Base-by-base conservation (phyloP, 2,329 filamentous ascomycete species). In the Kalaharituber pfeilii region DNA sequence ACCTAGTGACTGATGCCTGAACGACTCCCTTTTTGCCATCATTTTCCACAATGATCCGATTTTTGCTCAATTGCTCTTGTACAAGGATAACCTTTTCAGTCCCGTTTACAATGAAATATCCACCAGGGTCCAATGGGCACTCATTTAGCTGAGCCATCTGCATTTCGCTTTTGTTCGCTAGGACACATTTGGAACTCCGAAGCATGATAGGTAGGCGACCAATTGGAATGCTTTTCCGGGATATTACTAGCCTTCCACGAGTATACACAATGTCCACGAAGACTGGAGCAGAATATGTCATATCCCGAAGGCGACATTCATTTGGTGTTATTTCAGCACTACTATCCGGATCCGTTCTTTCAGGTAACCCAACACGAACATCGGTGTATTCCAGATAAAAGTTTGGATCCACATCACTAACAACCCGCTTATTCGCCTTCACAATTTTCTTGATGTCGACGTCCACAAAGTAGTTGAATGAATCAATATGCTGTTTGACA, bases 71-170 rank as follows among this genome's bases (percentile, higher is more conserved):
- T 70, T 98, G 91, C 67, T 98, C 93, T 69, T 98, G 91, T 13
- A 98, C 93, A 44, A 98, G 73, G 65, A 98, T 98, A 62, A 98
- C 91, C 72, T 98, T 98, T 68, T 98, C 91, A 20, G 93, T 95
- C 49, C 91, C 91, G 64, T 89, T 86, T 61, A 96, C 87, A 65
- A 98, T 91, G 65, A 98, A 98, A 68, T 98, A 98, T 52, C 91
- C 91, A 59, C 91, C 91, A 0, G 93, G 91, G 66, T 98, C 91
- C 39, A 98, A 74, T 13, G 91, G 86, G 65, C 91, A 98, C 70
- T 98, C 91, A 65, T 94, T 91, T 74, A 96, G 82, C 50, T 81
- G 71, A 57, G 86, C 86, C 88, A 96, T 94, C 65, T 94, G 77
- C 15, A 80, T 75, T 61, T 95, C 91, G 52, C 80, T 85, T 64